A percentile compares a stretch with the other conserved stretches of the same genome.
phyloP scores from a whole-genome alignment of 441 rosid genomes.

The Euphorbia schlechtendalii region DNA sequence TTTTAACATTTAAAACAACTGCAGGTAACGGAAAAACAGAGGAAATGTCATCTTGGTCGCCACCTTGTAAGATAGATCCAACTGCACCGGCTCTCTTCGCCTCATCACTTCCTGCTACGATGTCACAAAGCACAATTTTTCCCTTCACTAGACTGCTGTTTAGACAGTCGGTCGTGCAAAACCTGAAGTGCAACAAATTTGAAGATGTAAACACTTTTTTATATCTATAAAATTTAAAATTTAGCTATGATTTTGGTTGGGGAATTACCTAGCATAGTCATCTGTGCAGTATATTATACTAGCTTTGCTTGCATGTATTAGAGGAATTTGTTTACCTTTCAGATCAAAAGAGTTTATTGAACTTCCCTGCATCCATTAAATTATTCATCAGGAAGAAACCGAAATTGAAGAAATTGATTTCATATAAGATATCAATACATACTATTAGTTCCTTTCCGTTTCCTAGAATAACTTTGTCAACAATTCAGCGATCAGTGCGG shows the following conservation, averaged over 20 bases:
- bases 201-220: not conserved
- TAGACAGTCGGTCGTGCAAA: conserved; percentile 19
- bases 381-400: not conserved
- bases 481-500: conserved; percentile 52
- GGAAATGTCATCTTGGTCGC: conserved; percentile 22
- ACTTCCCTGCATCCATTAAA: conserved; percentile 25
- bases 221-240: not conserved
- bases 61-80: conserved; percentile 12
- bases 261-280: conserved; percentile 29
- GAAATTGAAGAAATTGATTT: no score
- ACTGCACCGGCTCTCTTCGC: conserved; percentile 22
- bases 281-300: conserved; percentile 14
- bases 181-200: not conserved
- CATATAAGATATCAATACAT: not conserved
- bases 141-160: conserved; percentile 43
- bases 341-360: conserved; percentile 36
- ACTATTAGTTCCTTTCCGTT: no score
- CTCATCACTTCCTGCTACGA: conserved; percentile 1
- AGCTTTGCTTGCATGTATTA: conserved; percentile 25
- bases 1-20: conserved; percentile 29
- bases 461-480: conserved; percentile 48
- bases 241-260: not conserved
- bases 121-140: conserved; percentile 51
- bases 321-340: conserved; percentile 27
- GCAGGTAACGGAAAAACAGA: conserved; percentile 34